A percentile compares a stretch with the other conserved stretches of the same genome.
phyloP scores from a whole-genome alignment of 1,139 yeast genomes.

The Williopsis jadinii region DNA sequence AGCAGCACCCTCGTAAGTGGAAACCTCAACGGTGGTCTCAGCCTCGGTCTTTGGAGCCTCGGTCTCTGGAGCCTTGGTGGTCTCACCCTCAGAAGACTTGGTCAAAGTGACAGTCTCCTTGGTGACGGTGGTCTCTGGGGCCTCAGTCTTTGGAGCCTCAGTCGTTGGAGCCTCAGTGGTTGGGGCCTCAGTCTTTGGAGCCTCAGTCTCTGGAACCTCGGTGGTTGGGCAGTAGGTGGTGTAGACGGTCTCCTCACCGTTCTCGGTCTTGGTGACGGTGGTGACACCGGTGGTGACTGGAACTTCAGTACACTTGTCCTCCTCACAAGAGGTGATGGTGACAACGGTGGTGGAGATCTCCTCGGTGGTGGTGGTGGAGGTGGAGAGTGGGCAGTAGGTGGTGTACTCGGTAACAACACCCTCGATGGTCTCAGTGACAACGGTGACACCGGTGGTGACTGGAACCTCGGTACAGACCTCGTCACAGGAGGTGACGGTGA shows the following conservation, averaged over 20 bases:
- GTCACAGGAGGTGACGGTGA: constrained; percentile 43
- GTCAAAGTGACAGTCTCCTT: constrained; percentile 8
- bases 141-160: constrained; percentile 1
- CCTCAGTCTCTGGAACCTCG: constrained; percentile 10
- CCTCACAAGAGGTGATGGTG: constrained; percentile 2
- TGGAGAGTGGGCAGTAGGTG: constrained; percentile 29
- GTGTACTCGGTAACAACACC: constrained; percentile 25
- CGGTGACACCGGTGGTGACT: constrained; percentile 36
- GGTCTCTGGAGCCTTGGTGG: constrained; percentile 7
- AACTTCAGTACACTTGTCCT: constrained; percentile 3
- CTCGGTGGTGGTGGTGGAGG: constrained; percentile 11
- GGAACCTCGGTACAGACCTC: constrained; percentile 30
- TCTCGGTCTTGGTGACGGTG: constrained; percentile 11
- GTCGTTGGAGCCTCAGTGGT: constrained; percentile 7
- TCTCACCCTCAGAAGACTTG: constrained; percentile 8
- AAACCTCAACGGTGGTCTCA: constrained; percentile 5
- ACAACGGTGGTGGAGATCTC: not conserved
- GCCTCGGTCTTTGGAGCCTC: no score
- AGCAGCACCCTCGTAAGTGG: constrained; percentile 22
- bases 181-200: not conserved
- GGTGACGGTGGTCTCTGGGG: constrained; percentile 8
- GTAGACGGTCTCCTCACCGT: constrained; percentile 17
- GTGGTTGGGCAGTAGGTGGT: constrained; percentile 31
- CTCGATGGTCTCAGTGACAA: constrained; percentile 29
- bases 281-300: constrained; percentile 9